These are phyloP conservation scores for Quercus bicolor DNA, from an alignment of 306 rosid genomes.

Conservation along the genomic window DNA sequence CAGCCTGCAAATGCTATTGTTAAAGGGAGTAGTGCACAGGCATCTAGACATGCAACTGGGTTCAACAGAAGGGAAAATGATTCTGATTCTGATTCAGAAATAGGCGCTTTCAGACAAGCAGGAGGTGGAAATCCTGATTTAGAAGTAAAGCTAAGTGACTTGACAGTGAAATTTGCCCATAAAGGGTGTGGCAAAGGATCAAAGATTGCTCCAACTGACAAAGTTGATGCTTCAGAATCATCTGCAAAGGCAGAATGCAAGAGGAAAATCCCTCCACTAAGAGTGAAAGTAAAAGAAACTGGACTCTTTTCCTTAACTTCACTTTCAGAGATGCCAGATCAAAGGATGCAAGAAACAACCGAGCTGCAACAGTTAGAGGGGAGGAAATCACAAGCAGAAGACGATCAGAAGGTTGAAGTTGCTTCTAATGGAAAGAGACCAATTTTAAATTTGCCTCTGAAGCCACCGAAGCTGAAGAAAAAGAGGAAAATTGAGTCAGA, in stretches of 20 bases:
- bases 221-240: slow-evolving; percentile 24
- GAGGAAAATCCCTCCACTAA: slow-evolving; percentile 18
- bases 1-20: slow-evolving; percentile 45
- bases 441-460: slow-evolving; percentile 1
- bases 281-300: slow-evolving; percentile 23
- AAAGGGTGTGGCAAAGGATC: slow-evolving; percentile 32
- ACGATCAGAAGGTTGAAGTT: slow-evolving; percentile 14
- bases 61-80: slow-evolving; percentile 28
- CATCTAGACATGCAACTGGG: slow-evolving; percentile 26
- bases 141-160: slow-evolving; percentile 38
- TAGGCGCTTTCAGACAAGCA: slow-evolving; percentile 5
- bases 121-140: slow-evolving; percentile 35
- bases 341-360: slow-evolving; percentile 2
- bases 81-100: slow-evolving; percentile 28
- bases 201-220: slow-evolving; percentile 31
- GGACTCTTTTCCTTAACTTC: slow-evolving; percentile 27
- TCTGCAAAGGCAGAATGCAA: slow-evolving; percentile 13
- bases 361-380: slow-evolving; percentile 28
- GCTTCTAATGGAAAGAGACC: slow-evolving; percentile 1
- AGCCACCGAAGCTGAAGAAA: slow-evolving; percentile 13
- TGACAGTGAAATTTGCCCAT: slow-evolving; percentile 25
- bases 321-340: slow-evolving; percentile 24
- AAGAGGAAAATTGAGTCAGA: slow-evolving; percentile 33
- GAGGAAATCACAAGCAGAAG: slow-evolving; percentile 12
- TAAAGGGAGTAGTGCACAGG: slow-evolving; percentile 27